Base-by-base conservation (phyloP, 352 stramenopile genomes). In the Phytophthora fragariaefolia region DNA sequence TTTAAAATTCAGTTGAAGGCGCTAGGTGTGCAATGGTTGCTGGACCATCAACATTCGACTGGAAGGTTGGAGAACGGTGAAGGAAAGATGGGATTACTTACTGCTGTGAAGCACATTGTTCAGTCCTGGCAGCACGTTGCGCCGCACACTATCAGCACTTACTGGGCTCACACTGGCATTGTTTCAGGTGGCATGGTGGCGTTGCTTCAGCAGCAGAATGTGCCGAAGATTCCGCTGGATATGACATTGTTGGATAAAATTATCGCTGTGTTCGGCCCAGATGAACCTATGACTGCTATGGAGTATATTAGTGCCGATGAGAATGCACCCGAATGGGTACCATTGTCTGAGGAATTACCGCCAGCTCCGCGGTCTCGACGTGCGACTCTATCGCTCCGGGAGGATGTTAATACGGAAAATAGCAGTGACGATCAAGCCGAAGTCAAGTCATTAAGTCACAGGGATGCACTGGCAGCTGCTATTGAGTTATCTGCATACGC, bases 231-330 rank as follows among this genome's bases (percentile, higher is more conserved):
- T 1, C 32, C 30, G 0, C 15, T 63, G 9, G 58, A 71, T 38
- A 58, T 36, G 10, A 47, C 63, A 3, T 50, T 60, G 18, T 12
- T 71, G 45, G 50, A 67, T 34, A 47, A 22, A n/a, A 34, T 62
- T 8, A 67, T 71, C 20, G 0, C 42, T 12, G 8, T 58, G 32
- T 24, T 71, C 10, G 63, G 52, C 12, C 51, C 28, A 10, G 24
- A 27, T 46, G 26, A 67, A 34, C 34, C 57, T 2, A 42, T 71
- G 23, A 67, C 57, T 34, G 32, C n/a, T 2, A 27, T 62, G 17
- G 49, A 71, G 43, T 71, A 62, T 61, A 58, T 71, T 23, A 36
- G 48, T 5, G 30, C 28, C 1, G 63, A 71, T n/a, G 43, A 71
- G 15, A 53, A 67, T 28, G 40, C 67, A 13, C 56, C 63, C 1